phyloP scores from a whole-genome alignment of 148 eudicot species.

The Rhododendron ovatum region DNA sequence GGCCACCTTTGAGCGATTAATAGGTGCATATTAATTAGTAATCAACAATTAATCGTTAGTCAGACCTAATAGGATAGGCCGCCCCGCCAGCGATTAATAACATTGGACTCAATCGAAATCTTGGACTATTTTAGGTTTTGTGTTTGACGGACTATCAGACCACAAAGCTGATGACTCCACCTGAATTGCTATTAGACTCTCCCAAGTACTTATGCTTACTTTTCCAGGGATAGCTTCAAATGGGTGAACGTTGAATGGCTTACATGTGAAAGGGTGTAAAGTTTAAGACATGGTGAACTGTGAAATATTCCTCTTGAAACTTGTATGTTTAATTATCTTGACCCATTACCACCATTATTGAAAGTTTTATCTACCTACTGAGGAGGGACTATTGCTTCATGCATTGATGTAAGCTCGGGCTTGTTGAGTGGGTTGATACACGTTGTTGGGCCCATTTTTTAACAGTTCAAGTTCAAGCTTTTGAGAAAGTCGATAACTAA shows the following conservation, averaged over 20 bases:
- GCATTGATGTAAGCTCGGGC: not conserved
- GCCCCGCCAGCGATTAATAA: no score
- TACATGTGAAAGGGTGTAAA: not conserved
- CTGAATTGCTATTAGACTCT: not conserved
- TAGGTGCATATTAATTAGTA: no score
- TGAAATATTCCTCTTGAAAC: constrained; percentile 1
- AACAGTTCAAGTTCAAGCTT: not conserved
- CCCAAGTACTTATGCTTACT: not conserved
- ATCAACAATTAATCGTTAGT: no score
- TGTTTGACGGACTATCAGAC: not conserved
- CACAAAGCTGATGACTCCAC: not conserved
- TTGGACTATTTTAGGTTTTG: not conserved
- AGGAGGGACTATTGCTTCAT: not conserved
- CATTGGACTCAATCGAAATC: not conserved
- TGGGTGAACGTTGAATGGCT: not conserved
- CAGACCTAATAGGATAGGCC: no score
- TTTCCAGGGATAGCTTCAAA: not conserved
- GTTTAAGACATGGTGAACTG: not conserved
- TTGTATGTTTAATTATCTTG: not conserved
- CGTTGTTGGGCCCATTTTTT: not conserved
- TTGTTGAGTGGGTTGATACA: not conserved
- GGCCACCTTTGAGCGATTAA: no score
- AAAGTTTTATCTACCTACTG: not conserved
- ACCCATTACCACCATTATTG: not conserved
- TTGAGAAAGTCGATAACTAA: not conserved